Evolutionary conservation across 805 yeast genomes (phyloP).

Genomic region (Ogataea siamensis): DNA sequence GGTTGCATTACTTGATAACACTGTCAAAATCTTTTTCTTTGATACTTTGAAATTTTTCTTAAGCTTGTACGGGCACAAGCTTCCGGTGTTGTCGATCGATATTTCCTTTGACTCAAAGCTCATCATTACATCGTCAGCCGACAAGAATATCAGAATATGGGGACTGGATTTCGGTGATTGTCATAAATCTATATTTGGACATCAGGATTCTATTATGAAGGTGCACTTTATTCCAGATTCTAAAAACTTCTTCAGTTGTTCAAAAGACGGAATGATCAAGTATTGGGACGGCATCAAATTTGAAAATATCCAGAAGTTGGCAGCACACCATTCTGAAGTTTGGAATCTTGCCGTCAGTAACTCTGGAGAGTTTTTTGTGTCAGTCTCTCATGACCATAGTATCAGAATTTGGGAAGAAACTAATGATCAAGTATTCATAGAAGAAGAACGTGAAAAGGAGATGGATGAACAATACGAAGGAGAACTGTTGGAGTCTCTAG

Average conservation of each 20-base stretch:
- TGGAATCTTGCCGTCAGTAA: conserved; percentile 85
- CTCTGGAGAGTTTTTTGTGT: conserved; percentile 68
- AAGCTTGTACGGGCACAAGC: conserved; percentile 91
- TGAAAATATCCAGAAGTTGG: conserved; percentile 84
- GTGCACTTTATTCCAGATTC: conserved; percentile 81
- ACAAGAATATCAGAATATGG: conserved; percentile 96
- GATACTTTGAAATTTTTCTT: conserved; percentile 86
- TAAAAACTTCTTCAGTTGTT: conserved; percentile 85
- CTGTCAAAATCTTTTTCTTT: conserved; percentile 90
- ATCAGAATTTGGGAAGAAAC: conserved; percentile 92
- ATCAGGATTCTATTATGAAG: conserved; percentile 91
- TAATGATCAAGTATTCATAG: conserved; percentile 92
- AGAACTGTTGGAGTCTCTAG: conserved; percentile 71
- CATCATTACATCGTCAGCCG: conserved; percentile 92
- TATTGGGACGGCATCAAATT: conserved; percentile 99
- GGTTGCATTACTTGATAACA: conserved; percentile 82
- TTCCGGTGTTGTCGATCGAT: conserved; percentile 91
- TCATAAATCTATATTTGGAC: conserved; percentile 94
- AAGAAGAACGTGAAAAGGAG: conserved; percentile 95
- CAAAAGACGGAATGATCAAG: conserved; percentile 85
- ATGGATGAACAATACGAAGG: conserved; percentile 88
- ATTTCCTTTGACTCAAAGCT: conserved; percentile 86
- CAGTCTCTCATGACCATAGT: conserved; percentile 91
- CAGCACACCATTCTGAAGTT: conserved; percentile 88
- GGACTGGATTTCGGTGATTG: conserved; percentile 99